Conservation (phyloP, 2,329 filamentous ascomycete species). For the Amauroascus niger region DNA sequence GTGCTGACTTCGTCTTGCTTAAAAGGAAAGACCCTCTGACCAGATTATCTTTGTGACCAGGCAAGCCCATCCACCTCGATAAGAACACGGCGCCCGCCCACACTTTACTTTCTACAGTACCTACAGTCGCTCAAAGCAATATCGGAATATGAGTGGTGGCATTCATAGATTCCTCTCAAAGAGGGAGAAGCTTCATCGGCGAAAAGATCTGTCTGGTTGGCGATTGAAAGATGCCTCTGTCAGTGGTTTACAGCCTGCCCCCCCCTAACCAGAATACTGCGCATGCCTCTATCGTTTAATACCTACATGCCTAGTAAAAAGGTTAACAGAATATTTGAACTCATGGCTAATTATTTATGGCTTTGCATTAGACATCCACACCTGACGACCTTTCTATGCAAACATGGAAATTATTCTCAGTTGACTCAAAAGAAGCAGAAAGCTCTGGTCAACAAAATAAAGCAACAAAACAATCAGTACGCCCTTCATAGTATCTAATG, state of each 20-base stretch:
- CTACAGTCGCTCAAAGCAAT: not conserved
- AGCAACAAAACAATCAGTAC: constrained; percentile 4
- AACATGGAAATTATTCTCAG: constrained; percentile 8
- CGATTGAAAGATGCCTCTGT: constrained; percentile 4
- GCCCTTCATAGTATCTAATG: not conserved
- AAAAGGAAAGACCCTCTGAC: not conserved
- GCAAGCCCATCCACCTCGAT: not conserved
- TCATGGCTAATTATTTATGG: not conserved
- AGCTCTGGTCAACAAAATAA: not conserved
- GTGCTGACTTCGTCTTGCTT: not conserved
- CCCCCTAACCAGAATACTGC: not conserved
- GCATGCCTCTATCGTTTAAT: not conserved
- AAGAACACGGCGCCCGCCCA: not conserved
- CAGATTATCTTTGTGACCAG: not conserved
- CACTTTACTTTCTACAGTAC: not conserved
- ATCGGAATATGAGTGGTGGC: constrained; percentile 29
- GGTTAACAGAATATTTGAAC: not conserved
- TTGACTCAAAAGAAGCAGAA: not conserved
- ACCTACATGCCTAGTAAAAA: too few relatives aligned
- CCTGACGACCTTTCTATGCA: not conserved
- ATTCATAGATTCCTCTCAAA: constrained; percentile 36
- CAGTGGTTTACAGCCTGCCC: not conserved
- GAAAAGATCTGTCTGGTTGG: constrained; percentile 7
- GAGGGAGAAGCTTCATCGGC: constrained; percentile 28
- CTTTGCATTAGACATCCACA: not conserved